A percentile compares a stretch with the other conserved stretches of the same genome.
phyloP scores from a whole-genome alignment of 352 stramenopile species.

The Phytophthora foliorum region DNA sequence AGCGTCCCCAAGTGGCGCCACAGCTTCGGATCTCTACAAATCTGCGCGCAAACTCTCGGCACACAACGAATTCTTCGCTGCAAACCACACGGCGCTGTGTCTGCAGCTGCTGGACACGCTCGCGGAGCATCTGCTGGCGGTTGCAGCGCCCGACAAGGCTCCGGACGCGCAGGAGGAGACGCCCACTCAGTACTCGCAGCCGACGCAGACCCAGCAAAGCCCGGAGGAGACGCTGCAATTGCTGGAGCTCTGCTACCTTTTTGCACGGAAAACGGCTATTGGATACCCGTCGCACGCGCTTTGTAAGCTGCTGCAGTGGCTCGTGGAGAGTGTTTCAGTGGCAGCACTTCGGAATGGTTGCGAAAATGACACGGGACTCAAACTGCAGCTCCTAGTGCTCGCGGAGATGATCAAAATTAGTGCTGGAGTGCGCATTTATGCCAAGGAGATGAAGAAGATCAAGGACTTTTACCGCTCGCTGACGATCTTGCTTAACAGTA shows the following conservation, averaged over 20 bases:
- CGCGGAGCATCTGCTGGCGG: constrained; percentile 56
- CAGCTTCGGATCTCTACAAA: constrained; percentile 52
- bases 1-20: constrained; percentile 36
- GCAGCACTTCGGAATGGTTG: constrained; percentile 51
- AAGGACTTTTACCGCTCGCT: constrained; percentile 87
- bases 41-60: constrained; percentile 50
- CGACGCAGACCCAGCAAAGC: constrained; percentile 39
- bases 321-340: constrained; percentile 56
- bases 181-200: constrained; percentile 41
- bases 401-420: constrained; percentile 77
- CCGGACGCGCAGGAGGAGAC: constrained; percentile 11
- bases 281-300: constrained; percentile 80
- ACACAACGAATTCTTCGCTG: constrained; percentile 55
- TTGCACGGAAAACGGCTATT: constrained; percentile 59
- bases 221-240: constrained; percentile 48
- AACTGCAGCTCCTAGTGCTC: constrained; percentile 75
- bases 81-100: constrained; percentile 51
- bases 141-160: constrained; percentile 20
- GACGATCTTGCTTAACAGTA: constrained; percentile 85
- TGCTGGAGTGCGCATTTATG: constrained; percentile 78
- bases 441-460: constrained; percentile 81
- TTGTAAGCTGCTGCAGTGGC: constrained; percentile 75
- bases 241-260: constrained; percentile 73
- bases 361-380: constrained; percentile 62
- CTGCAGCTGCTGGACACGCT: constrained; percentile 71